Conservation (phyloP, 2,329 filamentous ascomycete species). For the Alternaria ethzedia region DNA sequence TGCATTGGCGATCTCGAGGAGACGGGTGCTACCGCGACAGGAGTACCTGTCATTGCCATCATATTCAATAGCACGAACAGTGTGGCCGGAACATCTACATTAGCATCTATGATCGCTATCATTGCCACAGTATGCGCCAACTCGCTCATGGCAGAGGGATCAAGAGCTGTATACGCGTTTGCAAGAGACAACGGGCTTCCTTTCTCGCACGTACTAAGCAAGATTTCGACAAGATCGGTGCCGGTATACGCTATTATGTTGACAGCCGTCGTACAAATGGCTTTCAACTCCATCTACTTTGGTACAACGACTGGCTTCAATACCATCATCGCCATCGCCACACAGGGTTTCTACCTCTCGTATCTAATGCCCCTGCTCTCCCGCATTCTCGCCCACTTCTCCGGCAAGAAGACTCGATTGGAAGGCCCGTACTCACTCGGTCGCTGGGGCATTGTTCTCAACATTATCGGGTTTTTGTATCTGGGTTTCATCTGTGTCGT, state of each 20-base stretch:
- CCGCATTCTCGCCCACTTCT: conserved; percentile 57
- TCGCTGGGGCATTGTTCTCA: conserved; percentile 53
- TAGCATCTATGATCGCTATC: conserved; percentile 57
- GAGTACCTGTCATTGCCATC: conserved; percentile 61
- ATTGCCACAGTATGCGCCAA: conserved; percentile 56
- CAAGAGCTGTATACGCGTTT: conserved; percentile 55
- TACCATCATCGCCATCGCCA: conserved; percentile 64
- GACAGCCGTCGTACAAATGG: conserved; percentile 57
- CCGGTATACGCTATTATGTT: conserved; percentile 59
- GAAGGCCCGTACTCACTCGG: conserved; percentile 56
- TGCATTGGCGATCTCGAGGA: conserved; percentile 53
- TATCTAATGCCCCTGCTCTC: conserved; percentile 63
- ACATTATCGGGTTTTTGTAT: conserved; percentile 59
- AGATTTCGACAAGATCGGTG: conserved; percentile 56
- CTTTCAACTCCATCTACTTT: conserved; percentile 62
- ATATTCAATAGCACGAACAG: conserved; percentile 58
- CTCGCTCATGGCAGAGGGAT: conserved; percentile 57
- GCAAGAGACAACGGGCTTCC: conserved; percentile 62
- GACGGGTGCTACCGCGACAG: conserved; percentile 55
- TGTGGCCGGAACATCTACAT: conserved; percentile 53
- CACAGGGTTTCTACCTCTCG: conserved; percentile 65
- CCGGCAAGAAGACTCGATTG: conserved; percentile 51
- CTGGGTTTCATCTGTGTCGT: conserved; percentile 62
- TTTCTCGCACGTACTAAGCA: conserved; percentile 56
- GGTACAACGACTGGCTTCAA: conserved; percentile 62